phyloP scores from a whole-genome alignment of 768 basidiomycete species.

The Mrakia frigida region DNA sequence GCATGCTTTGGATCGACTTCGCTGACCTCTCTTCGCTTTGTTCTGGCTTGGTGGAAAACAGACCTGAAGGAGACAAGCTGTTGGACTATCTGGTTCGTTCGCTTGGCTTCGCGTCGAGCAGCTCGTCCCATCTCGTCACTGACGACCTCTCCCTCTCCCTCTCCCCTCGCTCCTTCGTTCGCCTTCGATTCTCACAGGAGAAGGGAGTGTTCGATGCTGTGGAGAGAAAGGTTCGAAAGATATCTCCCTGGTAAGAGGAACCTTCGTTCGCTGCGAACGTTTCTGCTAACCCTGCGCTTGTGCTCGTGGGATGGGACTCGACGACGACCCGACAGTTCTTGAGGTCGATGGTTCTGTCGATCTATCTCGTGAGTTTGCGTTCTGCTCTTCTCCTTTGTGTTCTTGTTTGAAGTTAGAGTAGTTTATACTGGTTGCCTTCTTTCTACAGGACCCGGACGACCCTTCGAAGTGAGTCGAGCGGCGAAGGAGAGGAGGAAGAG shows the following conservation, averaged over 20 bases:
- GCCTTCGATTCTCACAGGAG: not conserved
- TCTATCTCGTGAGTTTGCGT: constrained; percentile 17
- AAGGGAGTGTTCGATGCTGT: constrained; percentile 25
- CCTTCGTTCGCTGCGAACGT: not conserved
- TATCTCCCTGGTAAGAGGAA: not conserved
- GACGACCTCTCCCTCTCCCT: not conserved
- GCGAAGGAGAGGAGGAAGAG: not conserved
- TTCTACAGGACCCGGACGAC: constrained; percentile 11
- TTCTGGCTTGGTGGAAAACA: not conserved
- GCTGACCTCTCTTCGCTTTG: not conserved
- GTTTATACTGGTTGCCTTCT: not conserved
- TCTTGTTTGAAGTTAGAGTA: not conserved
- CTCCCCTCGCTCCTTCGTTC: not conserved
- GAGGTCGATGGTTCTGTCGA: constrained; percentile 11
- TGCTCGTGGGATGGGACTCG: not conserved
- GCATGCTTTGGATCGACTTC: not conserved
- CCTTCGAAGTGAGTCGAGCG: constrained; percentile 15
- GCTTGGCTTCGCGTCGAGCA: not conserved
- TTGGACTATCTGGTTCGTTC: constrained; percentile 1
- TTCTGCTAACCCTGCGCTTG: too few species aligned
- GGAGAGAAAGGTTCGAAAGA: constrained; percentile 8
- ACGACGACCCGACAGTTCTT: constrained; percentile 1
- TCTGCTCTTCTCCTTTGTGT: not conserved
- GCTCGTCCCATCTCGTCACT: not conserved
- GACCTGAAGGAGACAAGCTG: constrained; percentile 24